Conservation (phyloP, 2,329 filamentous ascomycete genomes). For the Aspergillus amoenus region DNA sequence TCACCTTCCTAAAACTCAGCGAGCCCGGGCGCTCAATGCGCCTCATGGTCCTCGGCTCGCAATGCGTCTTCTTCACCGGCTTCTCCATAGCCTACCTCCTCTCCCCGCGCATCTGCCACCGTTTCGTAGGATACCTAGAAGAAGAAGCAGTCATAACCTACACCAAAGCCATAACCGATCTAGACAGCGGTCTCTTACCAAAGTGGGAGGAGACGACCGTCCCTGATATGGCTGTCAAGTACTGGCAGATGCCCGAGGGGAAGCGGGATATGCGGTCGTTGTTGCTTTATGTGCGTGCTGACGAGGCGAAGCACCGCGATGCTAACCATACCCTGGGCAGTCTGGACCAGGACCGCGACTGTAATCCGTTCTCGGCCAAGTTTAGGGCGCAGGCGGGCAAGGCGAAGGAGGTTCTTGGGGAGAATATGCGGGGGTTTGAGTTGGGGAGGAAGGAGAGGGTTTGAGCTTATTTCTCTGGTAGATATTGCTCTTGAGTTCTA, state of each 20-base stretch:
- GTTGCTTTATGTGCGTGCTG: slow-evolving; percentile 81
- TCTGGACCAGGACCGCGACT: slow-evolving; percentile 78
- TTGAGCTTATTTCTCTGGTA: too few species aligned
- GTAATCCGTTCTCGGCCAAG: slow-evolving; percentile 84
- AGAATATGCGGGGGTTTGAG: too few species aligned
- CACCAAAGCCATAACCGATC: slow-evolving; percentile 80
- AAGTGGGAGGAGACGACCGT: slow-evolving; percentile 76
- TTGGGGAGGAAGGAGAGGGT: too few species aligned
- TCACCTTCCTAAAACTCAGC: slow-evolving; percentile 90
- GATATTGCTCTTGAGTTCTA: too few species aligned
- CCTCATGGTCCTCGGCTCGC: slow-evolving; percentile 83
- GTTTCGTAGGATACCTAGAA: slow-evolving; percentile 95
- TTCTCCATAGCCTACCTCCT: slow-evolving; percentile 87
- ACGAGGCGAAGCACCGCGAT: slow-evolving; percentile 86
- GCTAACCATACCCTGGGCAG: slow-evolving; percentile 96
- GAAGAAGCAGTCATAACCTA: slow-evolving; percentile 97
- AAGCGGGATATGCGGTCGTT: slow-evolving; percentile 80
- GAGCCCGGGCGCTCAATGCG: slow-evolving; percentile 88
- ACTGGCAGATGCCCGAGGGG: slow-evolving; percentile 92
- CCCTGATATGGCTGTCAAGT: slow-evolving; percentile 84
- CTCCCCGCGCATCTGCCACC: slow-evolving; percentile 82
- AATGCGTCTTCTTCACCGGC: slow-evolving; percentile 95
- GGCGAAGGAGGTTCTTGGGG: too few species aligned
- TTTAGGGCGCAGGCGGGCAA: slow-evolving; percentile 35
- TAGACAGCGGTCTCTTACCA: slow-evolving; percentile 80